These are phyloP conservation scores for Phanerochaete carnosa DNA, from an alignment of 768 basidiomycete genomes.

Conservation along the genomic window DNA sequence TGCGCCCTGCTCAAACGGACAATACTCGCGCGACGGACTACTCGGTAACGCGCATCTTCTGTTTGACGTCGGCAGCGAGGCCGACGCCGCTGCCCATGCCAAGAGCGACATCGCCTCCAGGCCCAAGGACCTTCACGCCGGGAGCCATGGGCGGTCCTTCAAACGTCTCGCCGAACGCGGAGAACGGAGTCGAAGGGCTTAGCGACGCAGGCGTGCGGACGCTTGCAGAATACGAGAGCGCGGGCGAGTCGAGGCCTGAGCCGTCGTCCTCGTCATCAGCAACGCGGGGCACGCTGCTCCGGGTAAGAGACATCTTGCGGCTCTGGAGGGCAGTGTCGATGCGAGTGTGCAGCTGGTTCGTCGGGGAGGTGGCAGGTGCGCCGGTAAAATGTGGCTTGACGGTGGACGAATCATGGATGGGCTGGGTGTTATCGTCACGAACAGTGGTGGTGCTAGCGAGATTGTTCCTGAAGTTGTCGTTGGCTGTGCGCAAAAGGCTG, in stretches of 20 bases:
- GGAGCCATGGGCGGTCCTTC: conserved; percentile 14
- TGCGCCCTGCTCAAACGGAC: background rate
- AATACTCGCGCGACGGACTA: background rate
- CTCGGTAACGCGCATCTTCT: background rate
- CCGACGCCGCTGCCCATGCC: background rate
- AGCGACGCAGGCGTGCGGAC: conserved; percentile 27
- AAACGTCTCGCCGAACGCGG: conserved; percentile 25
- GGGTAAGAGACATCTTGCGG: background rate
- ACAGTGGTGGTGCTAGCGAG: conserved; percentile 2
- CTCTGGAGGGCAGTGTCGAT: conserved; percentile 5
- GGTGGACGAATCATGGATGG: background rate
- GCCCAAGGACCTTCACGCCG: background rate
- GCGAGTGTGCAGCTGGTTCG: conserved; percentile 4
- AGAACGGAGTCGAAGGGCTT: conserved; percentile 28
- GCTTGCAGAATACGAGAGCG: conserved; percentile 24
- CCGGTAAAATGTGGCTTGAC: background rate
- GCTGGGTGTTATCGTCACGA: background rate
- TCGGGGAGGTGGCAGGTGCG: background rate
- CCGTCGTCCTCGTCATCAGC: conserved; percentile 18
- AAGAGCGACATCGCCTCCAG: background rate
- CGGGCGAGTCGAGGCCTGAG: conserved; percentile 25
- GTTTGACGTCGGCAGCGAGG: background rate
- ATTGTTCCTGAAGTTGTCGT: conserved; percentile 13
- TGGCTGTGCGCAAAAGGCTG: background rate
- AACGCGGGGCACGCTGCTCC: background rate